Percentiles rank a stretch among this genome's conserved stretches.
Conservation (phyloP, 2,329 filamentous ascomycete species). For the Ceratocystis albifundus region DNA sequence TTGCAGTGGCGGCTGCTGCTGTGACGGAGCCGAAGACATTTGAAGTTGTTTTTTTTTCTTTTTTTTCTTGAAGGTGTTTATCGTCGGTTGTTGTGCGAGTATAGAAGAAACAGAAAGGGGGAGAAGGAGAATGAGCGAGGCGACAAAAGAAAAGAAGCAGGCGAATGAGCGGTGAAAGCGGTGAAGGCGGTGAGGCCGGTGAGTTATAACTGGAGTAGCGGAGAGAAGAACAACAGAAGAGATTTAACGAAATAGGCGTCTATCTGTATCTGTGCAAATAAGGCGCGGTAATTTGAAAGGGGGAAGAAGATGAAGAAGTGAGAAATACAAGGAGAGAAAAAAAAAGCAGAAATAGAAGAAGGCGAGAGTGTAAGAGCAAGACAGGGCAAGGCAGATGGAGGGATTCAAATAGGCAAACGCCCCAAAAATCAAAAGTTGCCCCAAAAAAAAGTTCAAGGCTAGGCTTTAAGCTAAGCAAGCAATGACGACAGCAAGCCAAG, state of each 20-base stretch:
- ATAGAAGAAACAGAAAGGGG: too few species aligned
- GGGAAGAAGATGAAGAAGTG: conserved; percentile 21
- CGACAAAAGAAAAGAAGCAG: not conserved
- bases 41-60: too few species aligned
- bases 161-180: not conserved
- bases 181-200: not conserved
- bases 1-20: too few species aligned
- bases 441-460: not conserved
- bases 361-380: conserved; percentile 18
- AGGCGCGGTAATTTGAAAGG: not conserved
- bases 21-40: too few species aligned
- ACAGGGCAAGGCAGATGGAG: conserved; percentile 19
- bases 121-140: not conserved
- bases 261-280: not conserved
- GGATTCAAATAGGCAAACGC: conserved; percentile 12
- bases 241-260: too few species aligned
- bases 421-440: not conserved
- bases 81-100: too few species aligned
- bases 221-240: conserved; percentile 21
- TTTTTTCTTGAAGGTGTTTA: too few species aligned
- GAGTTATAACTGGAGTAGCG: conserved; percentile 9
- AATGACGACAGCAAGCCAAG: conserved; percentile 11
- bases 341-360: conserved; percentile 20
- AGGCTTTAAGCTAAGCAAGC: conserved; percentile 6
- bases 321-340: conserved; percentile 16